Evolutionary conservation across 208 protist genomes (phyloP).

Genomic region (Vickermania ingenoplastis): DNA sequence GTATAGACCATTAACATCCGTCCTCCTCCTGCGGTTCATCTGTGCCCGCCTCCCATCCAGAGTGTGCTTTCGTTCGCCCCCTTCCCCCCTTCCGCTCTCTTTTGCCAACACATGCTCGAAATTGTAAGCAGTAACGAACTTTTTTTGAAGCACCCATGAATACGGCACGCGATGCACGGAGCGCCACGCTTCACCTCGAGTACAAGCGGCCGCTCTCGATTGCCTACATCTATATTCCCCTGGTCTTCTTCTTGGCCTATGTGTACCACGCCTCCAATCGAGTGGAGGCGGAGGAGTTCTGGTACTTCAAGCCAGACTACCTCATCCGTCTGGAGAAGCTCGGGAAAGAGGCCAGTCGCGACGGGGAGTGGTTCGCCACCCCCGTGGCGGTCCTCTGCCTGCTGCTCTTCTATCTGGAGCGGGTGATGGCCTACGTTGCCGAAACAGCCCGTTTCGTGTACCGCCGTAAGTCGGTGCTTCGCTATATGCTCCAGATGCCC

Average conservation of each 20-base stretch:
- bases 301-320: neutral
- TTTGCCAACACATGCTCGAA: too few species aligned
- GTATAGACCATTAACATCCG: too few species aligned
- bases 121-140: too few species aligned
- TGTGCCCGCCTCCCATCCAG: too few species aligned
- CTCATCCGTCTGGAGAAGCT: neutral
- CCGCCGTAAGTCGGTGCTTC: neutral
- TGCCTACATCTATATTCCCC: neutral
- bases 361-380: neutral
- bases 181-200: too few species aligned
- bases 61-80: too few species aligned
- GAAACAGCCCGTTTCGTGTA: neutral
- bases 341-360: neutral
- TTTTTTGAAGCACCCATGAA: too few species aligned
- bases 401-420: neutral
- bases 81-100: too few species aligned
- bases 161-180: too few species aligned
- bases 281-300: neutral
- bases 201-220: neutral
- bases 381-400: neutral
- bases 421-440: neutral
- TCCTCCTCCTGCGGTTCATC: too few species aligned
- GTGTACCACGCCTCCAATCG: neutral
- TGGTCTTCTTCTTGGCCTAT: neutral
- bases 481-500: neutral